Base-by-base conservation (phyloP, 495 filamentous ascomycete species). In the Hypoxylon subgilvum region DNA sequence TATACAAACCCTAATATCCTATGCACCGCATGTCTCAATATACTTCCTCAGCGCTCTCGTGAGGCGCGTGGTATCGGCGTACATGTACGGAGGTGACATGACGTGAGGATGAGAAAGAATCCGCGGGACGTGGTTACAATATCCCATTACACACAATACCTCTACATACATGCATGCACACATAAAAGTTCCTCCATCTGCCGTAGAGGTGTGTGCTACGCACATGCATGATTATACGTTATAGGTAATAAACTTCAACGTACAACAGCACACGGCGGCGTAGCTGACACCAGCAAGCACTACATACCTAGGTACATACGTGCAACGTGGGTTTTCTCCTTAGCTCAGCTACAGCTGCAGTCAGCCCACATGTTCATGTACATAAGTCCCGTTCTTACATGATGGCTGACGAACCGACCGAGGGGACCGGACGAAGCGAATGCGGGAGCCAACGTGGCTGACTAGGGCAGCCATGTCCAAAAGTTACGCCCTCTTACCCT, bases 241-340 rank as follows among this genome's bases (percentile, higher is more conserved):
- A n/a, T n/a, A n/a, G n/a, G n/a, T n/a, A n/a, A n/a, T n/a, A n/a
- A n/a, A n/a, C n/a, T n/a, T n/a, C n/a, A n/a, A n/a, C n/a, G n/a
- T n/a, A n/a, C n/a, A n/a, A n/a, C n/a, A n/a, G n/a, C n/a, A n/a
- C n/a, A n/a, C n/a, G n/a, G n/a, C n/a, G n/a, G n/a, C n/a, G n/a
- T 60, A 43, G 57, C 57, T 60, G 57, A 60, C 49, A 47, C 42
- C 13, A 43, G 40, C 40, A 28, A 27, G 23, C 23, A 27, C 23
- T 4, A 27, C 23, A 27, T 4, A 8, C 3, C 23, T 27, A 27
- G 23, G 4, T 12, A 23, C 6, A 36, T 25, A 48, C 59, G 60
- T 63, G 48, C 60, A 63, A 63, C 60, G 60, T 63, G 60, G 53
- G 45, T 63, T 57, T 50, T 34, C n/a, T 12, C n/a, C n/a, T 12